Evolutionary conservation across 495 filamentous ascomycete species (phyloP).

Genomic region (Annulohypoxylon moriforme): DNA sequence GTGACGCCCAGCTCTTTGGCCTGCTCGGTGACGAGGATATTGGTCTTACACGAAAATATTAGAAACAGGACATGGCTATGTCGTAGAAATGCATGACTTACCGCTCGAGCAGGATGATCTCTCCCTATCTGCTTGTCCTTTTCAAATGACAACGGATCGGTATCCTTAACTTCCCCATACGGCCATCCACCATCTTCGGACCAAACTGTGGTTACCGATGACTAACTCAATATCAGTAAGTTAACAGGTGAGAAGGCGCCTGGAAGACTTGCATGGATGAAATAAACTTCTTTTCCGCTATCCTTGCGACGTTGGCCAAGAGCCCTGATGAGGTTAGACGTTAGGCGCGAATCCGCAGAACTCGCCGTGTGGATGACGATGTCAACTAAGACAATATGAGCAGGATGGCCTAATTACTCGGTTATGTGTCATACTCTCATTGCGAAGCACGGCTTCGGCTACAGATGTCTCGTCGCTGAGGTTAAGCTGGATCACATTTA

Average conservation of each 20-base stretch:
- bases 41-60: not conserved
- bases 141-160: slow-evolving; percentile 8
- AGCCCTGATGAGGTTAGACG: slow-evolving; percentile 9
- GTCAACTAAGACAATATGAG: not conserved
- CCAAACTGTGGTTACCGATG: slow-evolving; percentile 3
- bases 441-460: not conserved
- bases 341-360: slow-evolving; percentile 1
- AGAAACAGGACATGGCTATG: not conserved
- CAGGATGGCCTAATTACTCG: not conserved
- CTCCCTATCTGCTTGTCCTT: slow-evolving; percentile 8
- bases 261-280: slow-evolving; percentile 6
- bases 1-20: not conserved
- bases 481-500: slow-evolving; percentile 11
- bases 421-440: not conserved
- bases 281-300: slow-evolving; percentile 1
- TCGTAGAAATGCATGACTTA: not conserved
- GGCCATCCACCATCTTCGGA: slow-evolving; percentile 11
- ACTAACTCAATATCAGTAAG: not conserved
- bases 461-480: slow-evolving; percentile 1
- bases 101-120: slow-evolving; percentile 3
- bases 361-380: slow-evolving; percentile 8
- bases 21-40: slow-evolving; percentile 6
- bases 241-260: not conserved
- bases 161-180: slow-evolving; percentile 4
- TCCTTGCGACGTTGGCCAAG: not conserved